Conservation (phyloP, 495 filamentous ascomycete species). For the Aspergillus cristatus region DNA sequence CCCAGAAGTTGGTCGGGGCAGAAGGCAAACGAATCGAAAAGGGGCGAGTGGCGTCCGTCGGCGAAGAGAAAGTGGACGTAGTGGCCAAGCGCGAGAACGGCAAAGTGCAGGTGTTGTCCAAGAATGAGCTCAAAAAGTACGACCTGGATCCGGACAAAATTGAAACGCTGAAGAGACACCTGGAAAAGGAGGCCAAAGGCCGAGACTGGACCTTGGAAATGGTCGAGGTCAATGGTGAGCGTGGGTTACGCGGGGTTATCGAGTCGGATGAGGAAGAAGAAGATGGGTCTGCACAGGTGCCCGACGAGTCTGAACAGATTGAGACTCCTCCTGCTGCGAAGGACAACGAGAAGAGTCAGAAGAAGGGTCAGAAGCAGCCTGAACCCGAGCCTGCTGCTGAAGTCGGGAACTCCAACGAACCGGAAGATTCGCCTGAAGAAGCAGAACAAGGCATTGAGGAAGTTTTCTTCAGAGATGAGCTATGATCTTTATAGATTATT, state of each 20-base stretch:
- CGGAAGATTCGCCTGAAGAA: slow-evolving; percentile 7
- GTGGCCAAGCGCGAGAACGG: slow-evolving; percentile 49
- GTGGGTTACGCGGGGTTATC: slow-evolving; percentile 39
- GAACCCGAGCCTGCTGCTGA: slow-evolving; percentile 4
- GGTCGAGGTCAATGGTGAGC: slow-evolving; percentile 35
- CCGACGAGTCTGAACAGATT: not conserved
- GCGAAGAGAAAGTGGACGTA: slow-evolving; percentile 40
- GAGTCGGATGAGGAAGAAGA: slow-evolving; percentile 26
- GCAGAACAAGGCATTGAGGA: slow-evolving; percentile 39
- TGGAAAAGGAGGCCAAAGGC: slow-evolving; percentile 30
- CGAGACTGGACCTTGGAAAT: slow-evolving; percentile 42
- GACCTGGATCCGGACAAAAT: slow-evolving; percentile 60
- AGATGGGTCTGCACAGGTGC: slow-evolving; percentile 5
- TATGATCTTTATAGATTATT: slow-evolving; percentile 36
- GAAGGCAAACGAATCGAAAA: slow-evolving; percentile 49
- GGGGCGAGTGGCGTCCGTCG: slow-evolving; percentile 29
- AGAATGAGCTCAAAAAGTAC: slow-evolving; percentile 57
- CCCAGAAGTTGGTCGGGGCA: slow-evolving; percentile 44
- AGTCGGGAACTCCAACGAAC: slow-evolving; percentile 9
- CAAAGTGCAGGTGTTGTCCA: slow-evolving; percentile 40
- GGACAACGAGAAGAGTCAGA: slow-evolving; percentile 1
- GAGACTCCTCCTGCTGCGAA: not conserved
- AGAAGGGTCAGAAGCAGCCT: slow-evolving; percentile 3
- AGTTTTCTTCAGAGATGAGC: slow-evolving; percentile 47
- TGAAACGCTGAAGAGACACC: slow-evolving; percentile 52